Conservation (phyloP, 75 land plant species). For the Pinus taeda region DNA sequence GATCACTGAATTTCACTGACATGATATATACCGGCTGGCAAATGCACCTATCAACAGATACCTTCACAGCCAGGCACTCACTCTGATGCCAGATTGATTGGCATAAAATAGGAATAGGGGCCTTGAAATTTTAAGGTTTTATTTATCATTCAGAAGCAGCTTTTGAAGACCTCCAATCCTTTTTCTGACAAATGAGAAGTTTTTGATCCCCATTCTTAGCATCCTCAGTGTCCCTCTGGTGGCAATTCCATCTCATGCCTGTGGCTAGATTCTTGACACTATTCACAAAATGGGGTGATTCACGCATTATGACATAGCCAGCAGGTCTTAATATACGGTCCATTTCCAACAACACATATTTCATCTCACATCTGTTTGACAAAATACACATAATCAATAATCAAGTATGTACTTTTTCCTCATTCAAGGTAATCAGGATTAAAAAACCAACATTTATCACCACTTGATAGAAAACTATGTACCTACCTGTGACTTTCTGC, state of each 20-base stretch:
- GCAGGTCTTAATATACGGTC: constrained; percentile 65
- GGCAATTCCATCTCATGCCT: constrained; percentile 55
- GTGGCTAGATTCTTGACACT: constrained; percentile 40
- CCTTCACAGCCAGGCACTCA: not conserved
- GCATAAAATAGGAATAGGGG: not conserved
- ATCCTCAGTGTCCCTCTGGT: constrained; percentile 45
- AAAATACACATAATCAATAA: too few species aligned
- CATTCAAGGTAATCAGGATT: not conserved
- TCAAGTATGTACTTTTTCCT: too few species aligned
- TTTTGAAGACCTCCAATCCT: constrained; percentile 54
- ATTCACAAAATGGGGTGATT: constrained; percentile 53
- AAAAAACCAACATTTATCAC: too few species aligned
- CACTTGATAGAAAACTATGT: not conserved
- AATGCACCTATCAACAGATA: not conserved
- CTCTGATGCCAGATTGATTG: not conserved
- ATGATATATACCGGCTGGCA: not conserved
- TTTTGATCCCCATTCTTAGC: constrained; percentile 47
- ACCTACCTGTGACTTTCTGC: constrained; percentile 51
- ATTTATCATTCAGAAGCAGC: constrained; percentile 7
- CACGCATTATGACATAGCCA: constrained; percentile 59
- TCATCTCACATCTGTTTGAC: constrained; percentile 57
- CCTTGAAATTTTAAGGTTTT: not conserved
- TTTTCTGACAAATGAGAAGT: constrained; percentile 74
- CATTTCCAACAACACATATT: constrained; percentile 67
- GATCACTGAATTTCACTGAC: constrained; percentile 3